Evolutionary conservation across 2,329 filamentous ascomycete genomes (phyloP), one percentile per base, ranked within the genome.

Genomic region (Exophiala phaeomuriformis): DNA sequence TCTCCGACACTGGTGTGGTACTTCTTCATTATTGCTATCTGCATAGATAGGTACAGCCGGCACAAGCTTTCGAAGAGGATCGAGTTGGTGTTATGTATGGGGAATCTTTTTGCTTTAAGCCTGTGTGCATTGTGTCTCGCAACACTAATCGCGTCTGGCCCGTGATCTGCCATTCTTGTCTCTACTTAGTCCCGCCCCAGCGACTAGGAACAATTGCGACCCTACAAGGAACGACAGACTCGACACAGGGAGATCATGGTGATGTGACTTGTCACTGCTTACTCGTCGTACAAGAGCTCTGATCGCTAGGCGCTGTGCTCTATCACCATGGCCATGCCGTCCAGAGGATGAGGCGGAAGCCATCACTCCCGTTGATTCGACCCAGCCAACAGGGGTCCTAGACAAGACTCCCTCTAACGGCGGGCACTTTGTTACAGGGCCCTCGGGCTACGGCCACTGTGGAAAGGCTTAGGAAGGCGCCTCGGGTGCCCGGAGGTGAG

Each of bases 171-270:
- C 43, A 41, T 46, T 47, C 37, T 49, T 35, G 19, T 29, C 47
- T 43, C 47, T 32, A 5, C 28, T n/a, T 45, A 50, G 47, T 40
- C 33, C 31, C 32, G 35, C 42, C 42, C 41, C 27, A 39, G 42
- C 52, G 47, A 52, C 52, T 50, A 49, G 35, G 46, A 45, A 35
- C 39, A 54, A 40, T 9, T 54, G 47, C 49, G 41, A 47, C 42
- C 46, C 33, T 29, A 33, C 37, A 37, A 28, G 5, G 3, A 30
- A 12, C 19, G 19, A 19, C 19, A 19, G 19, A 19, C 19, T 19
- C 19, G 19, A 19, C 19, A 19, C 19, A 19, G 19, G 19, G 19
- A 19, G n/a, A 19, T 7, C 19, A 43, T n/a, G 28, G n/a, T 8
- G 10, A 45, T 53, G 51, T 53, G 51, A 53, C 32, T 33, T 29